Evolutionary conservation across 352 stramenopile species (phyloP).

Genomic region (Thraustochytrium sp.): DNA sequence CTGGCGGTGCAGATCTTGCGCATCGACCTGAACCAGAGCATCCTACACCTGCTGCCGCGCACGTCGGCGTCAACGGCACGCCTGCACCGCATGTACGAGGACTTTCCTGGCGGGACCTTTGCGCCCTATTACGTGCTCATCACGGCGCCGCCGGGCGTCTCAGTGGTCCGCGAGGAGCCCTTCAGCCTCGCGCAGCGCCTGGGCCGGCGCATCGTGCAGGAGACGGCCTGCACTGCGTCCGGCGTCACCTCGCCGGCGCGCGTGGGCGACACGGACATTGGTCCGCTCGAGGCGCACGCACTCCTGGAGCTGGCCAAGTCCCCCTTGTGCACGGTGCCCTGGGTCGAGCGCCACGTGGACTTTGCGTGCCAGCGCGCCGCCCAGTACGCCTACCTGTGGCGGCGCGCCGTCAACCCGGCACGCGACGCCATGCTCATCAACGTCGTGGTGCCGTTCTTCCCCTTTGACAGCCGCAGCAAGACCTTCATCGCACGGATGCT

Average conservation of each 20-base stretch:
- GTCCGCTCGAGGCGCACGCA: background rate
- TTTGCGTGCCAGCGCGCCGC: background rate
- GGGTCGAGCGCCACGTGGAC: background rate
- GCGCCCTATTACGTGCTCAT: constrained; percentile 39
- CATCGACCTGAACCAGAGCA: background rate
- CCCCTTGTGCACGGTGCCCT: background rate
- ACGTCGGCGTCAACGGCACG: background rate
- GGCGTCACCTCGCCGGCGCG: background rate
- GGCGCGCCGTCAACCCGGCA: background rate
- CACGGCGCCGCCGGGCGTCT: background rate
- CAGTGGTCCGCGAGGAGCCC: background rate
- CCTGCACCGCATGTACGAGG: background rate
- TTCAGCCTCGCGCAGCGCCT: background rate
- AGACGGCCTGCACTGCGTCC: background rate
- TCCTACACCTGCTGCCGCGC: constrained; percentile 2
- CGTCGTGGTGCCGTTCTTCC: constrained; percentile 48
- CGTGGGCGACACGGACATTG: background rate
- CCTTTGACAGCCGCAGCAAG: constrained; percentile 30
- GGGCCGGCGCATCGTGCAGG: background rate
- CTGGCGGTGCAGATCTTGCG: background rate
- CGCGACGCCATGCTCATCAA: constrained; percentile 46
- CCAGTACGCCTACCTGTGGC: constrained; percentile 1
- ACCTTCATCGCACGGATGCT: constrained; percentile 47
- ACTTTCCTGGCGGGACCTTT: constrained; percentile 40
- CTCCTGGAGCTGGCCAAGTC: background rate